Evolutionary conservation across 2,329 filamentous ascomycete species (phyloP), one percentile per base, ranked within the genome.

Genomic region (Penicillium sp.): DNA sequence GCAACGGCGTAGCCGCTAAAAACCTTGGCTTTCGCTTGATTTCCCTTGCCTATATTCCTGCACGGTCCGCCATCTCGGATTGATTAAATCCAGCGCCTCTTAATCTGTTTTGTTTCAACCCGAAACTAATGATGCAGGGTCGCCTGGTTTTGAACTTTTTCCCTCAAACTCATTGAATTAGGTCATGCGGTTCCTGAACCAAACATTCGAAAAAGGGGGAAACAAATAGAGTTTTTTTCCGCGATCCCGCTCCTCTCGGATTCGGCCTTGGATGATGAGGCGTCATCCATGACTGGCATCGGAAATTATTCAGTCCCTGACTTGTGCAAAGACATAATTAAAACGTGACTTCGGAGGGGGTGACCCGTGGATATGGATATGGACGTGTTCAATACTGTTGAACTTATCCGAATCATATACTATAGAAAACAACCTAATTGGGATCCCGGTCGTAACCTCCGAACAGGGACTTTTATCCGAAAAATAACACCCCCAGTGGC

Each of bases 21-120:
- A 54, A 56, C 55, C 56, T 57, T 59, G 60, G 56, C 58, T 58
- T 31, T 45, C 38, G 44, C 25, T 46, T 40, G 35, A 53, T 23
- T 23, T 52, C 51, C 37, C 50, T 29, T 18, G 15, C 15, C 15
- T 52, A 46, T 33, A 29, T 20, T 39, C 23, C 35, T 50, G 44
- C 33, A 39, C 42, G 44, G 47, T 27, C 44, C 37, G 28, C 3
- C 37, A 49, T 49, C 42, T 47, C 46, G 31, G 44, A 54, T 55
- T 54, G 47, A 58, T 61, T 60, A 57, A 49, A 18, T 39, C 28
- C 27, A 5, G 32, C 43, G 35, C 27, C 41, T 37, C 31, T 37
- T 38, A 37, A 28, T 37, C 20, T 44, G 29, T 3, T 27, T 37
- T 43, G 50, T 57, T 53, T 59, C 53, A 58, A 53, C 51, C 53